Conservation (phyloP, 148 eudicot genomes). For the Rhododendron simsii region DNA sequence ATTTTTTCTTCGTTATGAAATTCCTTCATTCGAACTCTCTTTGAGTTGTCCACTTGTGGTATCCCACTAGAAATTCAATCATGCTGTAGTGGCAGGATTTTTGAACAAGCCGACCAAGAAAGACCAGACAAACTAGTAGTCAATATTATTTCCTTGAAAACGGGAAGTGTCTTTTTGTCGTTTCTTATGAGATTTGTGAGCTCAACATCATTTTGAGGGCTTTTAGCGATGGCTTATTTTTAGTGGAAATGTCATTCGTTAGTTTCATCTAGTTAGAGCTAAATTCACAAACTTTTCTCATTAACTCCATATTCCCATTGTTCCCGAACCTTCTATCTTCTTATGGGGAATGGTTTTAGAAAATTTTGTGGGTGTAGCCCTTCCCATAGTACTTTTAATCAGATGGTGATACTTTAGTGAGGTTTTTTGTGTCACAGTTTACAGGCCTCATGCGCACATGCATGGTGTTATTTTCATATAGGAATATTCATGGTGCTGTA, state of each 20-base stretch:
- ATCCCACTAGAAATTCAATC: not conserved
- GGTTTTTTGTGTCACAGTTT: not conserved
- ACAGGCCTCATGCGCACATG: not conserved
- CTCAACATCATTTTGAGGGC: not conserved
- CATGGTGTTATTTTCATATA: not conserved
- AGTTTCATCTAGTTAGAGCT: not conserved
- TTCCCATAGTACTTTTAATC: not conserved
- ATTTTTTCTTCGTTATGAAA: not conserved
- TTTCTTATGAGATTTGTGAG: not conserved
- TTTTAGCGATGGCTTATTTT: not conserved
- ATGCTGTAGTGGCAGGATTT: not conserved
- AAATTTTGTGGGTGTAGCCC: not conserved
- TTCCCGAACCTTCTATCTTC: not conserved
- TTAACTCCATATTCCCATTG: not conserved
- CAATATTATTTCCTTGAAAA: not conserved
- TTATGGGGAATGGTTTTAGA: not conserved
- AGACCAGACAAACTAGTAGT: not conserved
- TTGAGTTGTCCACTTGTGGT: slow-evolving; percentile 1
- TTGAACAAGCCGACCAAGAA: not conserved
- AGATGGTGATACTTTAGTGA: not conserved
- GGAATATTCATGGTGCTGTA: not conserved
- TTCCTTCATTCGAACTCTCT: not conserved
- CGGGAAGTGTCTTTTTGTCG: not conserved
- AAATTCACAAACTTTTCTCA: not conserved
- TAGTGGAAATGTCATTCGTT: not conserved